A percentile compares a stretch with the other conserved stretches of the same genome.
Evolutionary conservation across 176 grass and related monocot species (phyloP).

Genomic region (Rhynchospora breviuscula): DNA sequence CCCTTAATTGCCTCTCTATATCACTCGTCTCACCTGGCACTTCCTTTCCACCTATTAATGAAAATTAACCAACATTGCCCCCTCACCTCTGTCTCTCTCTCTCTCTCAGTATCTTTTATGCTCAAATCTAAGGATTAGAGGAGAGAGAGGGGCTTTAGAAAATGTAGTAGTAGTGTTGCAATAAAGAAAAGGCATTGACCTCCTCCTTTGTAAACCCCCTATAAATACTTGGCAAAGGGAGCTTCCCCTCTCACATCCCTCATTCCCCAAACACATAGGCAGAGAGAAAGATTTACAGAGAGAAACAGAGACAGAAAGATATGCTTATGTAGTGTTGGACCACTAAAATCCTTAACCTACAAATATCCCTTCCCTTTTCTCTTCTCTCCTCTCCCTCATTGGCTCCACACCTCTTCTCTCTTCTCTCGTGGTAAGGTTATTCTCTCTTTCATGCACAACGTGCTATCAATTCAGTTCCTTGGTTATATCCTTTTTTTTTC

Average conservation of each 20-base stretch:
- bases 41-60: conserved; percentile 41
- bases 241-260: conserved; percentile 8
- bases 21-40: conserved; percentile 47
- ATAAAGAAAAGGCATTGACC: conserved; percentile 61
- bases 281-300: conserved; percentile 11
- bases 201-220: conserved; percentile 18
- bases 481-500: background rate
- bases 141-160: background rate
- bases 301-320: conserved; percentile 10
- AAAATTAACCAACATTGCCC: conserved; percentile 35
- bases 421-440: conserved; percentile 20
- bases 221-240: conserved; percentile 46
- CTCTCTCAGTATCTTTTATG: conserved; percentile 31
- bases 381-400: conserved; percentile 22
- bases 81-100: conserved; percentile 24
- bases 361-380: conserved; percentile 21
- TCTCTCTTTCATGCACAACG: conserved; percentile 4
- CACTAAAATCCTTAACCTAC: conserved; percentile 20
- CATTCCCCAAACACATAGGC: background rate
- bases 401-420: conserved; percentile 16
- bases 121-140: conserved; percentile 22
- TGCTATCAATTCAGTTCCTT: conserved; percentile 3
- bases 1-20: conserved; percentile 19
- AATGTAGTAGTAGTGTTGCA: conserved; percentile 22
- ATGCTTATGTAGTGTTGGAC: conserved; percentile 26